These are phyloP conservation scores for Neopestalotiopsis sp. DNA, from an alignment of 2,329 filamentous ascomycete species.

Conservation along the genomic window DNA sequence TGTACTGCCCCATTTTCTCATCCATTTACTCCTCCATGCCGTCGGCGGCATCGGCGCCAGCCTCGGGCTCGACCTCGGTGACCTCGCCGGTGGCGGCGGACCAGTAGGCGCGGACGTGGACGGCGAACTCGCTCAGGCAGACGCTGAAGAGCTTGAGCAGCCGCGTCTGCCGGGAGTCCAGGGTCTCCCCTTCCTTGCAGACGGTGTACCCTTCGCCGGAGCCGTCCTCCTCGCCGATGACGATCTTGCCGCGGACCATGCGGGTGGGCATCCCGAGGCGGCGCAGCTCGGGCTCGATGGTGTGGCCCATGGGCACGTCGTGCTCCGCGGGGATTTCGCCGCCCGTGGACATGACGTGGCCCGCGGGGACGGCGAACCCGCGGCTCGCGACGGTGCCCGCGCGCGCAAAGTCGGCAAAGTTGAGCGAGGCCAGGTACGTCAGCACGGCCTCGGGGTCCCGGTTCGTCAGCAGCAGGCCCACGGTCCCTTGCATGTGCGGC, in stretches of 20 bases:
- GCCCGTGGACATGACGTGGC: conserved; percentile 79
- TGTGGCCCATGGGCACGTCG: conserved; percentile 87
- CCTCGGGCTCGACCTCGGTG: conserved; percentile 53
- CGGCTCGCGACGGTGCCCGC: conserved; percentile 79
- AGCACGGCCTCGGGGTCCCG: conserved; percentile 71
- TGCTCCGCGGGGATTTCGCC: conserved; percentile 81
- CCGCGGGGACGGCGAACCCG: conserved; percentile 80
- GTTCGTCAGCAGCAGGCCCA: conserved; percentile 91
- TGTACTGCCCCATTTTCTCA: not conserved
- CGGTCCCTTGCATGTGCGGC: conserved; percentile 76
- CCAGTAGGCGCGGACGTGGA: conserved; percentile 79
- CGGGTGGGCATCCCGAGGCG: conserved; percentile 89
- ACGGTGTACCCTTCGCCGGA: conserved; percentile 69
- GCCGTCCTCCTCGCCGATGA: conserved; percentile 65
- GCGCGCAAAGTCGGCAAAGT: conserved; percentile 87
- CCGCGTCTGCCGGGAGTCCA: conserved; percentile 92
- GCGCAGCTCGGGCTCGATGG: conserved; percentile 87
- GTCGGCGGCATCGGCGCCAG: conserved; percentile 32
- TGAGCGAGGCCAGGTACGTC: conserved; percentile 74
- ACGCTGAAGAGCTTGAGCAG: conserved; percentile 93
- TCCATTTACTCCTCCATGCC: not conserved
- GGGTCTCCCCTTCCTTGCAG: conserved; percentile 81
- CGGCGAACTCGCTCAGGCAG: conserved; percentile 87
- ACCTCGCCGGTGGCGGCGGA: conserved; percentile 63
- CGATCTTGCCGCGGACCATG: conserved; percentile 86